Evolutionary conservation across 2,329 filamentous ascomycete genomes (phyloP), one percentile per base, ranked within the genome.

Genomic region (Colletotrichum liaoningense): DNA sequence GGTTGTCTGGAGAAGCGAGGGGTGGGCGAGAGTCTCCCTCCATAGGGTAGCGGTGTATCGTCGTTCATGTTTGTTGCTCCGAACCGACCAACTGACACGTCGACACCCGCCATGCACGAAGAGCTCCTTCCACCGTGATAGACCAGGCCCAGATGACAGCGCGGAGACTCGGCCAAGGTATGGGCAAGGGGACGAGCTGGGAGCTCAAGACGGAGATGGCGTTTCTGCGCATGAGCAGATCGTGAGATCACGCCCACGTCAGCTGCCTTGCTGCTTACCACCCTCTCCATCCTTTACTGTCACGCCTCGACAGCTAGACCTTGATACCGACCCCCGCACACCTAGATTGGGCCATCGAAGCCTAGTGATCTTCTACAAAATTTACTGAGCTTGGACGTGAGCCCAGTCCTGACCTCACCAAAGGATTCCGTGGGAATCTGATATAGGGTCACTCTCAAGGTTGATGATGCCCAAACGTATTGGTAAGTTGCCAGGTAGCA

Each of bases 261-360:
- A 73, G 71, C 71, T 66, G 71, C 46, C 46, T 71, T 46, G 35
- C 62, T 54, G 71, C 71, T 73, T 64, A 73, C 67, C 49, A 60
- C 60, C 71, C 67, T 19, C 42, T 62, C 30, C 7, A 54, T 49
- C 28, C 28, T 42, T 24, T 8, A 24, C 30, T 19, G 22, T 19
- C 46, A 26, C 52, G 46, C 19, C 14, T 35, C 8, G 30, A n/a
- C 30, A 38, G 35, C 9, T 35, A 5, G 19, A 22, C 19, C 19
- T 49, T 49, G 62, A 19, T 26, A 8, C 19, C 16, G 16, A 19
- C 38, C 14, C 4, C 38, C 38, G 26, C 4, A 22, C 28, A 14
- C 38, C 35, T 35, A 16, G 28, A 62, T 2, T 19, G n/a, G 4
- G 16, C 19, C 46, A n/a, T 16, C 60, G 5, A 54, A n/a, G 12